Base-by-base conservation (phyloP, 192 early-diverging fungal genomes). In the Allomyces arbusculus region DNA sequence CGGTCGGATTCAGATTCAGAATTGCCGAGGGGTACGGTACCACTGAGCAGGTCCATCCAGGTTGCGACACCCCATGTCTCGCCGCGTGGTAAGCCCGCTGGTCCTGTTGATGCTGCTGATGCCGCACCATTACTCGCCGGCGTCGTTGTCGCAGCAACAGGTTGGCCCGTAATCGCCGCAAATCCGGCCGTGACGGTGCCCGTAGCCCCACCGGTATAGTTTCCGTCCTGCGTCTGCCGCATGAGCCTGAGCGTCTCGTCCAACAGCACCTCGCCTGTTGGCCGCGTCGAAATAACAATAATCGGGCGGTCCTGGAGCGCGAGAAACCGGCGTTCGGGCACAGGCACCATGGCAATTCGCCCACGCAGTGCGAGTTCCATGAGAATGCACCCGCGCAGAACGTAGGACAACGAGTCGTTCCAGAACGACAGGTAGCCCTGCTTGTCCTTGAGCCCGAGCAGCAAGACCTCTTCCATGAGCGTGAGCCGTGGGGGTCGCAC, bases 351-450 rank as follows among this genome's bases (percentile, higher is more conserved):
- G 12, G 84, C 83, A 67, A 98, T 89, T 22, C 95, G 83, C 45
- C 86, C 85, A 19, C 95, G 84, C 65, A 98, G 84, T 9, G 94
- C 94, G 10, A 98, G 79, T 76, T 98, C 95, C 80, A 96, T 93
- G 44, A 98, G 78, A 71, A 98, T 98, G 67, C 88, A 89, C 16
- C 93, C 94, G 68, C 95, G 82, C 20, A 98, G 75, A 1, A 92
- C 89, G 76, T 98, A 98, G 23, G 91, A 94, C 64, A 98, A 91
- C 73, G 91, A 93, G 77, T 98, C 95, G 76, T 98, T 98, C 95
- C 95, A 98, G 73, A 98, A 98, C 24, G 92, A 94, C 45, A 98
- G 82, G 68, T 95, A 92, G 1, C 95, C 95, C 83, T 94, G 78
- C 58, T 73, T 68, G 75, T 98, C 95, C 73, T 98, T 98, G 62